Percentiles rank a stretch among this genome's conserved stretches.
These are phyloP conservation scores for Lecanosticta acicola DNA, from an alignment of 2,329 filamentous ascomycete species.

Conservation along the genomic window DNA sequence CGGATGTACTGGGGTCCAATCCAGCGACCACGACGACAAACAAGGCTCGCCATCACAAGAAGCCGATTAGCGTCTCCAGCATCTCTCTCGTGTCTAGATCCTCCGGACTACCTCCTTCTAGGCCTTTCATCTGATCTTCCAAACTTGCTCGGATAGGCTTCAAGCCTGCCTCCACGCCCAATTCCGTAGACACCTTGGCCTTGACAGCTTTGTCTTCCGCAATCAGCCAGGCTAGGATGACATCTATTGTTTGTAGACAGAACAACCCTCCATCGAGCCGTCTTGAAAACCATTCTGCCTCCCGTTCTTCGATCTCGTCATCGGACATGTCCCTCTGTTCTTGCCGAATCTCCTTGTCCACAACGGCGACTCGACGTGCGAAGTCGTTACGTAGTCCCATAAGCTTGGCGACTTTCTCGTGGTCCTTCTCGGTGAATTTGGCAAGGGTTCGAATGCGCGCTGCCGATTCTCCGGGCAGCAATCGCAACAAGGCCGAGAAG, in stretches of 20 bases:
- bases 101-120: slow-evolving; percentile 51
- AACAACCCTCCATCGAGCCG: slow-evolving; percentile 81
- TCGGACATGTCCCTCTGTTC: slow-evolving; percentile 52
- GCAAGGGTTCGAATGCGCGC: slow-evolving; percentile 77
- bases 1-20: too few relatives aligned
- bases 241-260: slow-evolving; percentile 74
- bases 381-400: slow-evolving; percentile 68
- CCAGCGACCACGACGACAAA: too few relatives aligned
- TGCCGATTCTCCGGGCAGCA: slow-evolving; percentile 70
- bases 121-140: slow-evolving; percentile 59
- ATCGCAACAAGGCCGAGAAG: slow-evolving; percentile 73
- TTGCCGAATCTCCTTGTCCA: slow-evolving; percentile 58
- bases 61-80: slow-evolving; percentile 55
- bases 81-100: slow-evolving; percentile 55
- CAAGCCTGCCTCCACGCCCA: slow-evolving; percentile 66
- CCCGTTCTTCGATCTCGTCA: slow-evolving; percentile 57
- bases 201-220: slow-evolving; percentile 79
- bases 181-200: slow-evolving; percentile 55
- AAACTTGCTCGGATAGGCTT: slow-evolving; percentile 61
- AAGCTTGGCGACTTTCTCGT: slow-evolving; percentile 73
- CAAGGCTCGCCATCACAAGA: slow-evolving; percentile 15
- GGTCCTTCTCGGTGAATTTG: slow-evolving; percentile 94
- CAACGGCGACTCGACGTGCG: slow-evolving; percentile 53
- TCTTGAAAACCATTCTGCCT: slow-evolving; percentile 66
- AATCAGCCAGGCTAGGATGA: slow-evolving; percentile 81